Conservation (phyloP, 345 rosid genomes). For the Barbarea vulgaris region DNA sequence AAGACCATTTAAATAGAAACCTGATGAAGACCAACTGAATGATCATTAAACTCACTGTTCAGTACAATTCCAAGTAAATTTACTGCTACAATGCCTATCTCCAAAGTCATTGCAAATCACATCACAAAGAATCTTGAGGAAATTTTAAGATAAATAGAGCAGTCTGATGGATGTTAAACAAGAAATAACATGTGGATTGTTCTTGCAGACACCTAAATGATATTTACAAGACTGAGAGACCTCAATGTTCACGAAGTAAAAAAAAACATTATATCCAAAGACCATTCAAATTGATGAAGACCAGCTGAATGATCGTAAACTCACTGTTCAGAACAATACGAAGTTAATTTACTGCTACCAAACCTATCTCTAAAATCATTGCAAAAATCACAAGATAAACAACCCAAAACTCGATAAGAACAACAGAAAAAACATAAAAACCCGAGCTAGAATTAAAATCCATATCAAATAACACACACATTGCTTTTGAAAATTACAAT, state of each 20-base stretch:
- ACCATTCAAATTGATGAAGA: background rate
- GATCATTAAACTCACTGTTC: background rate
- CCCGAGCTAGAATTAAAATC: constrained; percentile 9
- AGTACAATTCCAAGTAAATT: background rate
- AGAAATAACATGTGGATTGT: too few relatives aligned
- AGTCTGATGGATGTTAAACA: too few relatives aligned
- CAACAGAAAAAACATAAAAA: background rate
- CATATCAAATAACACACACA: background rate
- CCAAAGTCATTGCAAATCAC: background rate
- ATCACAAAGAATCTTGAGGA: too few relatives aligned
- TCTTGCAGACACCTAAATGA: too few relatives aligned
- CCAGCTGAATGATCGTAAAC: background rate
- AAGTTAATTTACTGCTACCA: background rate
- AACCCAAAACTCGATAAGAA: background rate
- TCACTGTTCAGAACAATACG: background rate
- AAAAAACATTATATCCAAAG: background rate
- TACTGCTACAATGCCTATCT: background rate
- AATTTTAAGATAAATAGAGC: too few relatives aligned
- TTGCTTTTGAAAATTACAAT: background rate
- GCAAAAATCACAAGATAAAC: background rate
- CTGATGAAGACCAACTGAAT: background rate
- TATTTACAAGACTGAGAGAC: too few relatives aligned
- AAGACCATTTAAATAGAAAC: background rate
- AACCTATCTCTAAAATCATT: background rate
- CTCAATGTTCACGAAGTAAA: background rate